phyloP scores from a whole-genome alignment of 176 grass and related monocot species.

The Olyra latifolia region DNA sequence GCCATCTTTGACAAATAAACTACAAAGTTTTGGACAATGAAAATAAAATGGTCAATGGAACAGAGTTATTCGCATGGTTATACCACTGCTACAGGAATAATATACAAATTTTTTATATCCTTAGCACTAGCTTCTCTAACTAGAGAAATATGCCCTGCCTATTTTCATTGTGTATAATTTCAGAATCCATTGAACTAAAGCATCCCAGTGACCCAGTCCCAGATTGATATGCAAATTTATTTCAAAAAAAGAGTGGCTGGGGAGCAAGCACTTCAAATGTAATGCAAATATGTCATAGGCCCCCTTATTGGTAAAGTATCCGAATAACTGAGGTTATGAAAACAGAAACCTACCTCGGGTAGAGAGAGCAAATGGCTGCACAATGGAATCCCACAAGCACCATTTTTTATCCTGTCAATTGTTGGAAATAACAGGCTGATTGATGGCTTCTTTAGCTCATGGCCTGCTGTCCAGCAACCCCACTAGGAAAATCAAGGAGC shows the following conservation, averaged over 20 bases:
- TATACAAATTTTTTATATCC: background rate
- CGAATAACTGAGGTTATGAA: background rate
- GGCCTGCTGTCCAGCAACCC: slow-evolving; percentile 74
- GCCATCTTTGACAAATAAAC: background rate
- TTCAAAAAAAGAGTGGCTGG: background rate
- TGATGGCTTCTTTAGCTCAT: slow-evolving; percentile 71
- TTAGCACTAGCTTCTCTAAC: slow-evolving; percentile 8
- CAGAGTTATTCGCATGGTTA: slow-evolving; percentile 9
- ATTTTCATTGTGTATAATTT: background rate
- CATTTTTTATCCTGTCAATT: slow-evolving; percentile 70
- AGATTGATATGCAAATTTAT: slow-evolving; percentile 13
- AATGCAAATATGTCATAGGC: background rate
- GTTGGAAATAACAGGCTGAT: slow-evolving; percentile 84
- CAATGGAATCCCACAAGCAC: slow-evolving; percentile 57
- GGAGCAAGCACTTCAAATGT: background rate
- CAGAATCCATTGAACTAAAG: background rate
- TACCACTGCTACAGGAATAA: background rate
- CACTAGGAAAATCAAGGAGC: slow-evolving; percentile 57
- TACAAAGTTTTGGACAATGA: background rate
- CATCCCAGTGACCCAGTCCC: background rate
- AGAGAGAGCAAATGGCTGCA: slow-evolving; percentile 77
- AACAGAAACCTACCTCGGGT: slow-evolving; percentile 60
- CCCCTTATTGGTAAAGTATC: slow-evolving; percentile 19
- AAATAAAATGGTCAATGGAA: background rate
- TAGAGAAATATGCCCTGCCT: background rate